Conservation (phyloP, 208 protist species). For the Trypanosoma melophagium region DNA sequence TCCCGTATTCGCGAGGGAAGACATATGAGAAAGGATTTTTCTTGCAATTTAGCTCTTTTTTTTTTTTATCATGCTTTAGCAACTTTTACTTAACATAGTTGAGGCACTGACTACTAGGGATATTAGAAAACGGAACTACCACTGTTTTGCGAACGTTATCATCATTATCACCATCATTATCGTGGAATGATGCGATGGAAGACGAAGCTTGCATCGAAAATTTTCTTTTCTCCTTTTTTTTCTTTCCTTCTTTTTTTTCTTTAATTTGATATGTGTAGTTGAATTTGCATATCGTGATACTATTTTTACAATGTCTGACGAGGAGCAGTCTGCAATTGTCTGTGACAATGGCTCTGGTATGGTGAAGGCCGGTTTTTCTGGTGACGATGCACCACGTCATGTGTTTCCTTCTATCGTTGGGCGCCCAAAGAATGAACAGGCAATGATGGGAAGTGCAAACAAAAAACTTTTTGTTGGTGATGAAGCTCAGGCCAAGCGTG, state of each 20-base stretch:
- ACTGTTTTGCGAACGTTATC: too few relatives aligned
- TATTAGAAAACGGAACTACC: too few relatives aligned
- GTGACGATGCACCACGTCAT: conserved; percentile 95
- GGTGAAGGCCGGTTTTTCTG: conserved; percentile 95
- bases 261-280: not conserved
- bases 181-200: too few relatives aligned
- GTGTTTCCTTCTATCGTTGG: conserved; percentile 97
- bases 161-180: too few relatives aligned
- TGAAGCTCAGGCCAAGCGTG: conserved; percentile 94
- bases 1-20: too few relatives aligned
- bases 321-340: conserved; percentile 73
- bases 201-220: too few relatives aligned
- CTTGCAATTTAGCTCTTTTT: too few relatives aligned
- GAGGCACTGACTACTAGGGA: too few relatives aligned
- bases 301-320: conserved; percentile 59
- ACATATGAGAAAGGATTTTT: too few relatives aligned
- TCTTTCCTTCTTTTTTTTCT: not conserved
- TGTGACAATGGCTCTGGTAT: conserved; percentile 90
- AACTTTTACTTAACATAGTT: too few relatives aligned
- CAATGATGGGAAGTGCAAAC: conserved; percentile 95
- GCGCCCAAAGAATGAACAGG: conserved; percentile 90
- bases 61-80: too few relatives aligned
- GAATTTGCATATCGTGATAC: not conserved
- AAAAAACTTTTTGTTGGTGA: conserved; percentile 95
- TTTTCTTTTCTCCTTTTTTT: not conserved